Percentiles rank a stretch among this genome's conserved stretches.
These are phyloP conservation scores for Sclerotinia borealis DNA, from an alignment of 2,329 filamentous ascomycete species.

Conservation along the genomic window DNA sequence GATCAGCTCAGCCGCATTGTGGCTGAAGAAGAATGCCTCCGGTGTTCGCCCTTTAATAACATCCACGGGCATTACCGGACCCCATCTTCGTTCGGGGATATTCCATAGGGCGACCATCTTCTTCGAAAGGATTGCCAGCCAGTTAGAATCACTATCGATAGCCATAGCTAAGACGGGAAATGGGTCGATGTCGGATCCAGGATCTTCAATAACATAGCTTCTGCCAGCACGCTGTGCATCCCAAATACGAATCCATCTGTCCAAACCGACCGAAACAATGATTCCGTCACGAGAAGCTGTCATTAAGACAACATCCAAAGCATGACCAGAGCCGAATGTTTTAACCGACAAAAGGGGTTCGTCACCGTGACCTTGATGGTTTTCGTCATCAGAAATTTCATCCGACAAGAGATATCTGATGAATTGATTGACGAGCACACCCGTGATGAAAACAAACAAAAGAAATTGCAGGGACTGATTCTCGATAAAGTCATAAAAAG, in stretches of 20 bases:
- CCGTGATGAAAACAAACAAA: slow-evolving; percentile 54
- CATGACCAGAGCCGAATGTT: slow-evolving; percentile 57
- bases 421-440: slow-evolving; percentile 60
- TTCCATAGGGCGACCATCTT: slow-evolving; percentile 59
- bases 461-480: slow-evolving; percentile 54
- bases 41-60: slow-evolving; percentile 53
- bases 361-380: slow-evolving; percentile 39
- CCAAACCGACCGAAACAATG: slow-evolving; percentile 63
- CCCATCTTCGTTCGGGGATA: slow-evolving; percentile 50
- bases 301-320: slow-evolving; percentile 63
- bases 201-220: slow-evolving; percentile 36
- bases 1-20: slow-evolving; percentile 33
- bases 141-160: slow-evolving; percentile 57
- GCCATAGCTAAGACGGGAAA: slow-evolving; percentile 59
- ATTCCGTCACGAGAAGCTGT: slow-evolving; percentile 56
- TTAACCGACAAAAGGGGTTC: slow-evolving; percentile 52
- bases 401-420: slow-evolving; percentile 72
- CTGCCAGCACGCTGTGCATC: slow-evolving; percentile 41
- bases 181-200: slow-evolving; percentile 35
- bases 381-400: slow-evolving; percentile 40
- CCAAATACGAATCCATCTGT: slow-evolving; percentile 63
- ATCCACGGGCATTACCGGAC: slow-evolving; percentile 48
- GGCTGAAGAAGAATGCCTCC: slow-evolving; percentile 58
- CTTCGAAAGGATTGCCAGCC: slow-evolving; percentile 57
- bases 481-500: slow-evolving; percentile 61